These are phyloP conservation scores for Xylariaceae sp. DNA, from an alignment of 2,329 filamentous ascomycete species.

Conservation along the genomic window DNA sequence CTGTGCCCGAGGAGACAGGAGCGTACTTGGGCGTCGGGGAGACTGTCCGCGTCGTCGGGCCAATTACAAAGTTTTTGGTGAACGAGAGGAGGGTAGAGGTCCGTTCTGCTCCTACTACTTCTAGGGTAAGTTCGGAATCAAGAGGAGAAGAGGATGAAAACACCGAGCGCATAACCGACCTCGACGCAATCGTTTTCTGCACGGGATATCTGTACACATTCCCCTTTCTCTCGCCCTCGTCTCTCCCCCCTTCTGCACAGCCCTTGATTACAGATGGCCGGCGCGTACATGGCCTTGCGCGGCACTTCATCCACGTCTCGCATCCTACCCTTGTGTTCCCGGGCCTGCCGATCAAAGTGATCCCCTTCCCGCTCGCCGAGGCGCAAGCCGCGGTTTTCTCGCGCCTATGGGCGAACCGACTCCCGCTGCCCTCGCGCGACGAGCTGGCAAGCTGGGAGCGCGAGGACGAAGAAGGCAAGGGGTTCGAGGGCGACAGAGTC, in stretches of 20 bases:
- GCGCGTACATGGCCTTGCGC: conserved; percentile 74
- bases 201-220: conserved; percentile 89
- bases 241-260: conserved; percentile 34
- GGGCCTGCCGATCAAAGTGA: conserved; percentile 77
- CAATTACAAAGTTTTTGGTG: conserved; percentile 63
- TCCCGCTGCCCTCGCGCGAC: conserved; percentile 65
- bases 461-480: conserved; percentile 56
- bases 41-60: conserved; percentile 56
- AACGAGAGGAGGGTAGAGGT: conserved; percentile 68
- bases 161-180: conserved; percentile 66
- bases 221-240: conserved; percentile 66
- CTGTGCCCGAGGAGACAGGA: conserved; percentile 52
- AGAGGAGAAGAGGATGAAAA: conserved; percentile 25
- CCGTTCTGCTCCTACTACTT: conserved; percentile 56
- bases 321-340: conserved; percentile 82
- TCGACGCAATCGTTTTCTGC: conserved; percentile 84
- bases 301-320: conserved; percentile 77
- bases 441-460: conserved; percentile 76
- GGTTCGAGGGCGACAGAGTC: conserved; percentile 50
- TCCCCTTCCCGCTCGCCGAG: conserved; percentile 85
- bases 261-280: conserved; percentile 71
- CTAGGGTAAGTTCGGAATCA: conserved; percentile 37
- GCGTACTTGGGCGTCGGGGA: conserved; percentile 44
- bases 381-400: conserved; percentile 79
- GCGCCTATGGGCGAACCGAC: conserved; percentile 74